Percentiles rank a stretch among this genome's conserved stretches.
phyloP scores from a whole-genome alignment of 495 filamentous ascomycete genomes.

The Filosporella fistucella region DNA sequence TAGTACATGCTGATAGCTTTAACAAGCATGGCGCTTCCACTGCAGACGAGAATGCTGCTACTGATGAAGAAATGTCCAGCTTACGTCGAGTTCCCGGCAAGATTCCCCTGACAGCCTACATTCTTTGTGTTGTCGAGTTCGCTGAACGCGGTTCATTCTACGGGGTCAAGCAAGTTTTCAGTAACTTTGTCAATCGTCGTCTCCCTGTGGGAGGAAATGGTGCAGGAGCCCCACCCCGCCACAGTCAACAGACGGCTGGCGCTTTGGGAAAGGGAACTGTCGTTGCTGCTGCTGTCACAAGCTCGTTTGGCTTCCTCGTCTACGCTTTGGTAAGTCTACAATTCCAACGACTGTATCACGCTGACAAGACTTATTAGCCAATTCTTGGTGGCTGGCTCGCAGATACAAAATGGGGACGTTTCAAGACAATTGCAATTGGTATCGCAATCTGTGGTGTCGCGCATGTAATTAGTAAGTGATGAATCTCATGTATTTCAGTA shows the following conservation, averaged over 20 bases:
- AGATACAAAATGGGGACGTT: conserved; percentile 52
- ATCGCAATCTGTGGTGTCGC: conserved; percentile 56
- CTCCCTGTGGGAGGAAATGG: conserved; percentile 59
- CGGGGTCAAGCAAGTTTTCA: conserved; percentile 63
- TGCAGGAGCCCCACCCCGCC: conserved; percentile 49
- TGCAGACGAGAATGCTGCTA: conserved; percentile 18
- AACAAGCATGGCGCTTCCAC: neutral
- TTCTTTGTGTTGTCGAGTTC: conserved; percentile 61
- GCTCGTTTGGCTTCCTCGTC: conserved; percentile 51
- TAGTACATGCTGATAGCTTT: neutral
- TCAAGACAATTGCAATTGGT: conserved; percentile 57
- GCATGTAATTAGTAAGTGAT: conserved; percentile 59
- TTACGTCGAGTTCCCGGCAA: conserved; percentile 52
- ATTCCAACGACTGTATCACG: conserved; percentile 51
- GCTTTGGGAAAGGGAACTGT: conserved; percentile 52
- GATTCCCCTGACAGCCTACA: conserved; percentile 62
- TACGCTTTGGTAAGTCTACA: conserved; percentile 58
- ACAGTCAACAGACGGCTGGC: conserved; percentile 38
- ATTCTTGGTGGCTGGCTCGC: conserved; percentile 52
- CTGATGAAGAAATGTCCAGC: conserved; percentile 46
- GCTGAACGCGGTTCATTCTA: conserved; percentile 78
- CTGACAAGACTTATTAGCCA: conserved; percentile 45
- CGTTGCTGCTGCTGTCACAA: conserved; percentile 49
- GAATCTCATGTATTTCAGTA: no score
- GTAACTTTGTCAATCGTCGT: conserved; percentile 65